Evolutionary conservation across 225 moss, liverwort and hornwort species (phyloP).

Genomic region (Sphagnum contortum): DNA sequence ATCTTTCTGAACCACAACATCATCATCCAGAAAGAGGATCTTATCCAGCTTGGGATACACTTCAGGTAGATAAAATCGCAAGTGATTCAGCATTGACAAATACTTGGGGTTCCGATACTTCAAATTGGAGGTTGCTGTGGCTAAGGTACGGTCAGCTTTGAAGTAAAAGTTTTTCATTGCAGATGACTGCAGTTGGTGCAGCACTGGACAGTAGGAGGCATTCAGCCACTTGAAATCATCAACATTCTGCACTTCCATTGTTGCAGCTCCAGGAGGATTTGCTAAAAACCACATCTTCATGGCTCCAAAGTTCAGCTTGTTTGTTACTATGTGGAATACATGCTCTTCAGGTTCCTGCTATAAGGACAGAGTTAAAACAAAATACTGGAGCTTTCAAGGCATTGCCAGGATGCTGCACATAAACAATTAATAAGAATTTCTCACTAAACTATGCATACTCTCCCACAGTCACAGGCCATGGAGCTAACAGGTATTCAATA

Average conservation of each 20-base stretch:
- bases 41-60: slow-evolving; percentile 39
- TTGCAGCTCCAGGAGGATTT: too few relatives aligned
- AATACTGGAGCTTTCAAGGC: too few relatives aligned
- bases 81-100: slow-evolving; percentile 50
- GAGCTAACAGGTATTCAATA: too few relatives aligned
- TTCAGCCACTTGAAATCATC: slow-evolving; percentile 80
- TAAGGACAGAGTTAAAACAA: too few relatives aligned
- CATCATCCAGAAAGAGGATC: slow-evolving; percentile 6
- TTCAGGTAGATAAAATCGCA: slow-evolving; percentile 52
- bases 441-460: too few relatives aligned
- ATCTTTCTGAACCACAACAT: too few relatives aligned
- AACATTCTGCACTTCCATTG: slow-evolving; percentile 63
- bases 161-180: slow-evolving; percentile 69
- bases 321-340: too few relatives aligned
- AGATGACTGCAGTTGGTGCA: slow-evolving; percentile 69
- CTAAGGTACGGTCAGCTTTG: slow-evolving; percentile 27
- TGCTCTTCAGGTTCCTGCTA: too few relatives aligned
- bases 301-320: too few relatives aligned
- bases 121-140: slow-evolving; percentile 27
- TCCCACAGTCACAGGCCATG: too few relatives aligned
- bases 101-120: slow-evolving; percentile 80
- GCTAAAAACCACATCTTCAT: too few relatives aligned
- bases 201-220: slow-evolving; percentile 68
- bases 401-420: not conserved
- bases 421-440: too few relatives aligned